These are phyloP conservation scores for Populus alba DNA, from an alignment of 345 rosid genomes.

Conservation along the genomic window DNA sequence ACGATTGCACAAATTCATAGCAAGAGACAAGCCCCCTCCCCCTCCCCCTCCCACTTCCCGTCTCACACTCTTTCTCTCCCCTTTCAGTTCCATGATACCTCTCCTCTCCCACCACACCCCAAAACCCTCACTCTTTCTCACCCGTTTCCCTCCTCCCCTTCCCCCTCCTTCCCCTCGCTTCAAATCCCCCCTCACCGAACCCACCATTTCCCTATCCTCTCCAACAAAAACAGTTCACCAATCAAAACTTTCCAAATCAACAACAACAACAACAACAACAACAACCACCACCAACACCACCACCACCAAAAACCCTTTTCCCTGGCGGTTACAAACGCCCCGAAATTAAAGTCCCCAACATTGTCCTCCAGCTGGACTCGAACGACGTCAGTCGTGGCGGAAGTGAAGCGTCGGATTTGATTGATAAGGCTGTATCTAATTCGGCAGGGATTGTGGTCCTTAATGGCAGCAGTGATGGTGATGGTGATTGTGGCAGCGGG, in stretches of 20 bases:
- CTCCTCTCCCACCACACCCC: conserved; percentile 27
- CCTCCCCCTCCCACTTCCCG: not conserved
- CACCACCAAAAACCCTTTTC: conserved; percentile 63
- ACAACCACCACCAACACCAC: conserved; percentile 33
- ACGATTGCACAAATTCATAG: not conserved
- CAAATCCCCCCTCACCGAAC: conserved; percentile 30
- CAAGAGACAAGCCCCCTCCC: not conserved
- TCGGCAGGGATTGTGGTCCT: conserved; percentile 78
- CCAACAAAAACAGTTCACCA: conserved; percentile 14
- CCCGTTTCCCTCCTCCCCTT: conserved; percentile 17
- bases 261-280: conserved; percentile 24
- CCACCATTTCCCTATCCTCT: conserved; percentile 30
- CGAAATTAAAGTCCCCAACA: conserved; percentile 66
- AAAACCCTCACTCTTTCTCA: not conserved
- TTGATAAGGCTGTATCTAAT: conserved; percentile 67
- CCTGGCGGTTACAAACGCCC: conserved; percentile 96
- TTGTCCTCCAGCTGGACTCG: conserved; percentile 62
- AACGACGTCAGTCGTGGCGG: conserved; percentile 47
- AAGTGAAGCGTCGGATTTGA: conserved; percentile 45
- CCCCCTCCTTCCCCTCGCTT: conserved; percentile 16
- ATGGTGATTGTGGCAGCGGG: conserved; percentile 36
- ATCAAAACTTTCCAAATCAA: not conserved
- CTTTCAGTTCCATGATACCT: conserved; percentile 38
- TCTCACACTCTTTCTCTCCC: not conserved
- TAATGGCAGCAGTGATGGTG: conserved; percentile 42